phyloP scores from a whole-genome alignment of 2,329 filamentous ascomycete genomes.

The Fusarium odoratissimum region DNA sequence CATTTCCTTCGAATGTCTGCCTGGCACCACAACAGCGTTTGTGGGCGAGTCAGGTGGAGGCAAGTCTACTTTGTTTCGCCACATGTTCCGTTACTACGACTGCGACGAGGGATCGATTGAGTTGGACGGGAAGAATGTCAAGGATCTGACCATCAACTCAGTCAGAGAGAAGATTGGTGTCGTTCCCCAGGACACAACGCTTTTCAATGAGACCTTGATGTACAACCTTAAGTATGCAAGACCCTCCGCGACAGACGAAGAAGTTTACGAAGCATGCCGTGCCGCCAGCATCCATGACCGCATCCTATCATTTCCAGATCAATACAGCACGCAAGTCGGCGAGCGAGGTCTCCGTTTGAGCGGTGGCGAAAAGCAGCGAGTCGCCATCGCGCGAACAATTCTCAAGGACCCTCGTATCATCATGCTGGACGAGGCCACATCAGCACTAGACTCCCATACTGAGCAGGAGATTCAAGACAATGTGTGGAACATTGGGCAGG shows the following conservation, averaged over 20 bases:
- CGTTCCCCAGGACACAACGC: conserved; percentile 93
- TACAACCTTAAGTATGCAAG: conserved; percentile 95
- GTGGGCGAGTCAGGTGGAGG: conserved; percentile 97
- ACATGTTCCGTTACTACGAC: conserved; percentile 98
- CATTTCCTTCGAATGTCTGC: conserved; percentile 84
- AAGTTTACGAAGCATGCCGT: conserved; percentile 83
- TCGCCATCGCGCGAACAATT: conserved; percentile 93
- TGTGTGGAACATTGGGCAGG: conserved; percentile 81
- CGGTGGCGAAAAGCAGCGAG: conserved; percentile 92
- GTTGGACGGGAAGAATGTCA: conserved; percentile 86
- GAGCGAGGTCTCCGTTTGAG: conserved; percentile 88
- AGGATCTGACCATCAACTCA: conserved; percentile 92
- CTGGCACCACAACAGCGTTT: conserved; percentile 93
- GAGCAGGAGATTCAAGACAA: conserved; percentile 94
- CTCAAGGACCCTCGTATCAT: conserved; percentile 93
- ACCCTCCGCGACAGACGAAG: conserved; percentile 80
- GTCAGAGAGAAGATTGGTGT: conserved; percentile 91
- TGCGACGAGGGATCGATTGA: conserved; percentile 81
- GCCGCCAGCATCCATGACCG: conserved; percentile 94
- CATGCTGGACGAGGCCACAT: conserved; percentile 92
- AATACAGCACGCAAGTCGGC: conserved; percentile 89
- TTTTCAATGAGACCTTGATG: conserved; percentile 96
- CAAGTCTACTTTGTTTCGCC: conserved; percentile 95
- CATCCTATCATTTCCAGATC: conserved; percentile 88
- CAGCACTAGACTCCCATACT: conserved; percentile 89